A percentile compares a stretch with the other conserved stretches of the same genome.
Conservation (phyloP, 345 rosid species). For the Excoecaria agallocha region DNA sequence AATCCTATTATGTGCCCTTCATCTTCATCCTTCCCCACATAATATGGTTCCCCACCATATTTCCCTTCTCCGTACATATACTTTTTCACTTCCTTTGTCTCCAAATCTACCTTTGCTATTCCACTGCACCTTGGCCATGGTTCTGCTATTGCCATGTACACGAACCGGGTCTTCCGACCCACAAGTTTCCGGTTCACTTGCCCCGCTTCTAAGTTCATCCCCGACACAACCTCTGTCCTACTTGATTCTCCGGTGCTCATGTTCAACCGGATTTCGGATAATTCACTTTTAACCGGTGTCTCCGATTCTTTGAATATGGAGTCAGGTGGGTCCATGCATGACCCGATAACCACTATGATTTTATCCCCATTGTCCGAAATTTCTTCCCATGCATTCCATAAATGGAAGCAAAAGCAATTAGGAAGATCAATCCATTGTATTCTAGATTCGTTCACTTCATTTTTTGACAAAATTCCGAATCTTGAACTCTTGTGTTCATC, state of each 20-base stretch:
- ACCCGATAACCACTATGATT: slow-evolving; percentile 49
- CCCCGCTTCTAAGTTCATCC: slow-evolving; percentile 63
- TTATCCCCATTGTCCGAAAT: slow-evolving; percentile 31
- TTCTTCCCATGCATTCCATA: slow-evolving; percentile 86
- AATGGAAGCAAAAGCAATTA: slow-evolving; percentile 62
- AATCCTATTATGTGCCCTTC: slow-evolving; percentile 57
- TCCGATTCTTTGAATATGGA: slow-evolving; percentile 54
- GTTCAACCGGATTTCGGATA: slow-evolving; percentile 57
- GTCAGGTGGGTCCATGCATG: slow-evolving; percentile 77
- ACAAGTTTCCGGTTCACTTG: slow-evolving; percentile 39
- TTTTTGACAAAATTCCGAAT: slow-evolving; percentile 47
- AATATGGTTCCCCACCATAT: slow-evolving; percentile 70
- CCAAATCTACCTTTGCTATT: slow-evolving; percentile 60
- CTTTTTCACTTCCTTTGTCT: slow-evolving; percentile 32
- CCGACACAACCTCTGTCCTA: slow-evolving; percentile 37
- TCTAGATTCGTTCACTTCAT: slow-evolving; percentile 38
- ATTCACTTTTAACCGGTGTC: slow-evolving; percentile 29
- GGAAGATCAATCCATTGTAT: slow-evolving; percentile 60
- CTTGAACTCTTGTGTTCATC: slow-evolving; percentile 47
- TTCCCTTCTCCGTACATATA: slow-evolving; percentile 47
- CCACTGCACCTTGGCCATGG: slow-evolving; percentile 78
- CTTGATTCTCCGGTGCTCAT: slow-evolving; percentile 43
- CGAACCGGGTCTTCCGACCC: slow-evolving; percentile 54
- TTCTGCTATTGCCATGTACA: slow-evolving; percentile 67
- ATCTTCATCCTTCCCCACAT: slow-evolving; percentile 40